Base-by-base conservation (phyloP, 441 rosid genomes). In the Adansonia grandidieri region DNA sequence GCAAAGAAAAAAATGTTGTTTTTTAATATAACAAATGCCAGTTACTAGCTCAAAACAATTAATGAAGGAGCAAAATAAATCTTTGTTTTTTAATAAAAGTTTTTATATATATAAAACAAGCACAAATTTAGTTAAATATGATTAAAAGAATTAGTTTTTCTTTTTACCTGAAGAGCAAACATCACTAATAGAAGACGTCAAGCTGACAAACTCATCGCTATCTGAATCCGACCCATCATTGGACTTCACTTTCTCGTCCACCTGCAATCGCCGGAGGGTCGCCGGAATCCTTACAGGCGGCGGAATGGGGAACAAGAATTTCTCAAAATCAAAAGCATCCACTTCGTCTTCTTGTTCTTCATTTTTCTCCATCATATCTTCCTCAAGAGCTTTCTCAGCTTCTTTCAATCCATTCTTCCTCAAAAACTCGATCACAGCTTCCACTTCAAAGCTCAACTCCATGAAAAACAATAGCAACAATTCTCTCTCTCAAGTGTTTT, bases 301-400 rank as follows among this genome's bases (percentile, higher is more conserved):
- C 61, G 92, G 91, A 51, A 91, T 86, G 58, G 93, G 92, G 67
- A 93, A 93, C 74, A 96, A 74, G 84, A 93, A 96, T 76, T 88
- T 93, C 89, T 96, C 99, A 73, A 89, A 91, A 79, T 96, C 95
- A 77, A 89, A 91, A 75, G 92, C 90, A 80, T 88, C 92, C 71
- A 90, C 83, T 71, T 54, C 40, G 28, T 70, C 73, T 45, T 37
- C 40, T 37, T 37, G 40, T 37, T 71, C 48, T 54, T 53, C 63
- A 37, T 72, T 51, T 67, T 83, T 89, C 84, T 93, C 95, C 62
- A 83, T 83, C 42, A 92, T 82, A 51, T 96, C 99, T 74, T 92
- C 87, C 75, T 80, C 84, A 4, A 96, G 86, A 80, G 99, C 98
- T 67, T 82, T 83, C 78, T 86, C 98, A 0, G 94, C 91, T 64